Conservation (phyloP, 1,139 yeast genomes). For the Blastobotrys ciferrii region DNA sequence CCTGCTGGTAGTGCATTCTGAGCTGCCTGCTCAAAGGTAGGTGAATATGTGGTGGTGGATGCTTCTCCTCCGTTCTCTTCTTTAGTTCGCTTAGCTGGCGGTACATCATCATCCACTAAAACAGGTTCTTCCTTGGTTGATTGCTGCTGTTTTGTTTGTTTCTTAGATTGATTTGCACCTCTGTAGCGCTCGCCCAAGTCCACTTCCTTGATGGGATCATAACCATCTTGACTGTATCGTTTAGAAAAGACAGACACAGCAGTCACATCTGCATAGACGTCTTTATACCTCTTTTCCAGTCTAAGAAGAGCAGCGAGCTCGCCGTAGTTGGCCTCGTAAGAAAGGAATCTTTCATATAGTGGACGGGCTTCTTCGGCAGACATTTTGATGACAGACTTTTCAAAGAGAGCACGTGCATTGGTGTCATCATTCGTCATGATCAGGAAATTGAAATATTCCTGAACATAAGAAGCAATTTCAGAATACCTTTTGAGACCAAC, state of each 20-base stretch:
- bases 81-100: conserved; percentile 19
- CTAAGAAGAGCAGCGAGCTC: conserved; percentile 65
- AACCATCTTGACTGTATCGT: conserved; percentile 44
- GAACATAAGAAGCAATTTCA: conserved; percentile 55
- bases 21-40: conserved; percentile 12
- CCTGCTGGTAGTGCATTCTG: conserved; percentile 25
- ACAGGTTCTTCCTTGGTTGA: neutral
- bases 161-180: neutral
- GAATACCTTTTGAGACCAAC: conserved; percentile 67
- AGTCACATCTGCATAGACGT: conserved; percentile 55
- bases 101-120: conserved; percentile 14
- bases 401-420: conserved; percentile 80
- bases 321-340: conserved; percentile 57
- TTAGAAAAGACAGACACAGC: conserved; percentile 30
- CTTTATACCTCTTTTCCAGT: conserved; percentile 64
- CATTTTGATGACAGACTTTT: conserved; percentile 53
- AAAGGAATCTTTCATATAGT: conserved; percentile 49
- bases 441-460: conserved; percentile 70
- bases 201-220: conserved; percentile 46
- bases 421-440: conserved; percentile 72
- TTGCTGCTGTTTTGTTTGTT: neutral
- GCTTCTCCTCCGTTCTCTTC: conserved; percentile 14
- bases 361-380: conserved; percentile 38
- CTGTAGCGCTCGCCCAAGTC: conserved; percentile 37
- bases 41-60: neutral